Percentiles rank a stretch among this genome's conserved stretches.
Conservation (phyloP, 2,329 filamentous ascomycete species). For the Colletotrichum cuscutae region DNA sequence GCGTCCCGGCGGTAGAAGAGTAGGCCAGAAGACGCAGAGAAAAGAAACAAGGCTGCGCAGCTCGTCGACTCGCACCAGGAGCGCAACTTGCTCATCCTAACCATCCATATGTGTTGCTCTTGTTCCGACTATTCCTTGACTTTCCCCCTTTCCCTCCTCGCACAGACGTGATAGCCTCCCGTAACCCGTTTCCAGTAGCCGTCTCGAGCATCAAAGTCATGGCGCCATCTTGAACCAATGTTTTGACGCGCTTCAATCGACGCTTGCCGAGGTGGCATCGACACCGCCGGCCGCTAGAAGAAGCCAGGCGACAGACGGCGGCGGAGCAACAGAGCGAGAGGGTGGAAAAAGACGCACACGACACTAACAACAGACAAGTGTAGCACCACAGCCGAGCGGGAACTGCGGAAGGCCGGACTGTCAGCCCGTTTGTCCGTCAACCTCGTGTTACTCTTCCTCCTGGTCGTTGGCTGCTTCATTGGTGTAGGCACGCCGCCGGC, state of each 20-base stretch:
- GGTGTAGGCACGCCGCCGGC: background rate
- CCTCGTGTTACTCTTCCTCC: slow-evolving; percentile 9
- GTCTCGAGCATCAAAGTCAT: slow-evolving; percentile 28
- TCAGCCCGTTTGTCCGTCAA: background rate
- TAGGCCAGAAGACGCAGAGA: slow-evolving; percentile 12
- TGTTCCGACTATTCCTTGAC: background rate
- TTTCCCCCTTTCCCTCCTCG: background rate
- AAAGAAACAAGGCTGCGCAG: slow-evolving; percentile 25
- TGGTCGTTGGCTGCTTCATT: slow-evolving; percentile 18
- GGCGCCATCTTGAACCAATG: slow-evolving; percentile 14
- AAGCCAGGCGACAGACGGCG: background rate
- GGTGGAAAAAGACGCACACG: background rate
- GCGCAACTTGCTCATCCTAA: slow-evolving; percentile 26
- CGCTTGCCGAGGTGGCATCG: background rate
- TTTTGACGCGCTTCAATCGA: slow-evolving; percentile 24
- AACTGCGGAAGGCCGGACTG: slow-evolving; percentile 21
- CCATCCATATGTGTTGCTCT: background rate
- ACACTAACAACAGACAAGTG: background rate
- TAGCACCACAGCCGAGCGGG: slow-evolving; percentile 7
- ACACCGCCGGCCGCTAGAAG: background rate
- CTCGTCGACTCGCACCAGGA: slow-evolving; percentile 20
- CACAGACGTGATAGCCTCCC: slow-evolving; percentile 13
- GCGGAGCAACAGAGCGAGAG: background rate
- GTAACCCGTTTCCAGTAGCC: slow-evolving; percentile 14
- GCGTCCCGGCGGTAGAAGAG: slow-evolving; percentile 1